Percentiles rank a stretch among this genome's conserved stretches.
phyloP scores from a whole-genome alignment of 352 stramenopile genomes.

The Phytopythium kandeliae region DNA sequence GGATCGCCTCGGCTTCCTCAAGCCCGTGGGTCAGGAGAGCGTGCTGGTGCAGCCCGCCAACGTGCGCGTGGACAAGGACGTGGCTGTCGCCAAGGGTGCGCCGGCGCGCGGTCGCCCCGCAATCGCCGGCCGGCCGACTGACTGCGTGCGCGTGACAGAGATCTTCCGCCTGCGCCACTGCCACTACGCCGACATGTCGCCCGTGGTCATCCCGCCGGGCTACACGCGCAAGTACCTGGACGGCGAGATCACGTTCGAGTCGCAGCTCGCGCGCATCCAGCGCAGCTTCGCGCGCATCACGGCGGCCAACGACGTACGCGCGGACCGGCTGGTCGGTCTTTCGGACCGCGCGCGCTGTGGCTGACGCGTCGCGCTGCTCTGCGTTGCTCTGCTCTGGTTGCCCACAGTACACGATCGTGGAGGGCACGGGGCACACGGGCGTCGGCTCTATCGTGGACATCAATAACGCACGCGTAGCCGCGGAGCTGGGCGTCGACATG shows the following conservation, averaged over 20 bases:
- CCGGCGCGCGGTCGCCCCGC: constrained; percentile 12
- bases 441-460: constrained; percentile 96
- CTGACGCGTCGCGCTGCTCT: no score
- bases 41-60: constrained; percentile 58
- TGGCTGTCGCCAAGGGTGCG: constrained; percentile 84
- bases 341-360: neutral
- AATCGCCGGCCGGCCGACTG: neutral
- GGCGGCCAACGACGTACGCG: constrained; percentile 45
- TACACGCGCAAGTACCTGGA: constrained; percentile 97
- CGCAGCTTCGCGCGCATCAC: constrained; percentile 67
- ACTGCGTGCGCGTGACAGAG: constrained; percentile 44
- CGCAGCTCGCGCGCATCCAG: constrained; percentile 60
- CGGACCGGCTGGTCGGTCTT: constrained; percentile 1
- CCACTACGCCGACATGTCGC: constrained; percentile 94
- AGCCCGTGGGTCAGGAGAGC: constrained; percentile 94
- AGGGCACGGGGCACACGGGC: constrained; percentile 90
- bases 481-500: constrained; percentile 91
- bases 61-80: constrained; percentile 89
- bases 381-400: no score
- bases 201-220: constrained; percentile 92
- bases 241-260: constrained; percentile 84
- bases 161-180: constrained; percentile 92
- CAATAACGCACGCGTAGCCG: constrained; percentile 94
- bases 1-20: constrained; percentile 89
- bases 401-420: constrained; percentile 67